Evolutionary conservation across 345 rosid genomes (phyloP), one percentile per base, ranked within the genome.

Genomic region (Citrus maxima): DNA sequence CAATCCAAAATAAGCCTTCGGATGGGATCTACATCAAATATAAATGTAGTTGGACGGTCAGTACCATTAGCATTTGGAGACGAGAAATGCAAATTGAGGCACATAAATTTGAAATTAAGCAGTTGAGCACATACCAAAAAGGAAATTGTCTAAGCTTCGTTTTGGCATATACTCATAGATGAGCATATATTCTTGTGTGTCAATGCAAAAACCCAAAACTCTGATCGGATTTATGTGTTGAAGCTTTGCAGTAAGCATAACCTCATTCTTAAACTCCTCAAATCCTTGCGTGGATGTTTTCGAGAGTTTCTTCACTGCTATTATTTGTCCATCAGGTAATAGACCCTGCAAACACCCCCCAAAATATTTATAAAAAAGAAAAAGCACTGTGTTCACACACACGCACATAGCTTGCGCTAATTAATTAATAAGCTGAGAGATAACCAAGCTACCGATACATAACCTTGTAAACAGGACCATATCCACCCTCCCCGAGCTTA

Each of bases 241-340:
- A 0, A 79, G 77, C 14, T 56, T 79, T 7, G 77, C 81, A 32
- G 81, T 79, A 0, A 63, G 72, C 19, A 54, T 64, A 72, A 83
- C 82, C 8, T 87, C 86, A 27, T 84, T 84, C 69, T 81, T 78
- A 25, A 79, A 74, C 78, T 82, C 85, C 70, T 76, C 70, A 6
- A 28, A 21, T 30, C 77, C 83, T 25, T 68, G 79, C 14, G 74
- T 59, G 14, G 82, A 80, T 42, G 79, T 14, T 62, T 14, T 22
- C 10, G 82, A 80, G 8, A 75, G 75, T 49, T 54, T 80, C 65
- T 75, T 80, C 63, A 80, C 82, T 6, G 79, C 79, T 46, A 75
- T 69, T 69, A 75, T 40, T 18, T 42, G 64, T 6, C 79, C 79
- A 37, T 51, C 22, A 51, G 56, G 56, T 16, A 51, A 51, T 51